These are phyloP conservation scores for Calcarisporium arbuscula DNA, from an alignment of 2,329 filamentous ascomycete genomes.

Conservation along the genomic window DNA sequence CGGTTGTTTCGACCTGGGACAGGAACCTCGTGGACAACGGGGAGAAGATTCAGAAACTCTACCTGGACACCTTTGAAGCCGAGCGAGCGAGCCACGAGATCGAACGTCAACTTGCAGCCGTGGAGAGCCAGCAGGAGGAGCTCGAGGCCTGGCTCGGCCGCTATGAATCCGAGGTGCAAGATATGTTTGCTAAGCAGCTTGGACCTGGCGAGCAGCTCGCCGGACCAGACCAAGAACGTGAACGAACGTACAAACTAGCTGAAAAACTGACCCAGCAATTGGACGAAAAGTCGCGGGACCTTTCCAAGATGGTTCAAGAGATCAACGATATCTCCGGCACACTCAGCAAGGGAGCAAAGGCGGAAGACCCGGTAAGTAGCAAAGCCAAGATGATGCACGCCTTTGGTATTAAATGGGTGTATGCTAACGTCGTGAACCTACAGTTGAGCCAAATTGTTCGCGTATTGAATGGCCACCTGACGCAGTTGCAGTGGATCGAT, in stretches of 20 bases:
- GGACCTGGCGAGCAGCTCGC: slow-evolving; percentile 70
- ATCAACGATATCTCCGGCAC: slow-evolving; percentile 91
- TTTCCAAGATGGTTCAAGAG: slow-evolving; percentile 95
- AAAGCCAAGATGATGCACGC: slow-evolving; percentile 12
- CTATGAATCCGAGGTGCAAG: slow-evolving; percentile 87
- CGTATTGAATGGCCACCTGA: slow-evolving; percentile 87
- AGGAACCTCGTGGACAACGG: slow-evolving; percentile 87
- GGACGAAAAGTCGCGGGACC: slow-evolving; percentile 87
- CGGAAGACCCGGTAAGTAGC: slow-evolving; percentile 73
- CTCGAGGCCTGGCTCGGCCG: slow-evolving; percentile 80
- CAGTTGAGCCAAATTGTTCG: slow-evolving; percentile 92
- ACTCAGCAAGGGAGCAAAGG: slow-evolving; percentile 81
- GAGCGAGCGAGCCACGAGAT: slow-evolving; percentile 91
- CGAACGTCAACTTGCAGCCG: slow-evolving; percentile 80
- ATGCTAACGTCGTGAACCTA: slow-evolving; percentile 16
- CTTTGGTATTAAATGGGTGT: too few relatives aligned
- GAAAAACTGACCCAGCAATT: slow-evolving; percentile 88
- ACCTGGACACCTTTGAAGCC: slow-evolving; percentile 85
- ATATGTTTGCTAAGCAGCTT: slow-evolving; percentile 74
- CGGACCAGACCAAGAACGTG: slow-evolving; percentile 90
- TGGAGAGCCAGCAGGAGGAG: slow-evolving; percentile 91
- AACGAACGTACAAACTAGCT: slow-evolving; percentile 91
- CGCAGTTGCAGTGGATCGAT: slow-evolving; percentile 90
- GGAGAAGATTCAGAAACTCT: slow-evolving; percentile 90
- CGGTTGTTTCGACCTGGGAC: slow-evolving; percentile 86